Base-by-base conservation (phyloP, 2,329 filamentous ascomycete genomes). In the Blastomyces parvus region DNA sequence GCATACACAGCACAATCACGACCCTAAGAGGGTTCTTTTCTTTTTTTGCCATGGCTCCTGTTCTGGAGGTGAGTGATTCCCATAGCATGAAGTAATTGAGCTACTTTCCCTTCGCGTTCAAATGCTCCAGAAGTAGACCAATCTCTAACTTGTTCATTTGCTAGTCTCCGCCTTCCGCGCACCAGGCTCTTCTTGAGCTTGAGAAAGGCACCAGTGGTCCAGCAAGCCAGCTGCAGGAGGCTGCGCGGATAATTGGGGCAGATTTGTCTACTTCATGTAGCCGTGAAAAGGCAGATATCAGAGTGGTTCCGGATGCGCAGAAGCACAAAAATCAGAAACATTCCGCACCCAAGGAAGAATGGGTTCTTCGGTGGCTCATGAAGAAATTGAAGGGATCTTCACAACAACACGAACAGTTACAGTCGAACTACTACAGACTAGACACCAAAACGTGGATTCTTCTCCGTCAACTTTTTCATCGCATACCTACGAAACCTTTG, bases 401-500 rank as follows among this genome's bases (percentile, higher is more conserved):
- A 64, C 38, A 59, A 75, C 27, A 69, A 70, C 42, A 74, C 71
- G 52, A 67, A 66, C 42, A 59, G 30, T 52, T 69, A 13, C 70
- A 14, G 69, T 67, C 68, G 67, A 75, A 70, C 57, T 80, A 79
- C 62, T 80, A 79, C 61, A 78, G 80, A 60, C 71, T 75, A 42
- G 76, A 79, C 52, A 66, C 73, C n/a, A 69, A 70, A 56, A 76
- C 79, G 38, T 86, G 83, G 69, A 69, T 77, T 80, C 80, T 84
- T 60, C 69, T 89, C 63, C 80, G 84, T 76, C 85, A 86, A 79
- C 78, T 90, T 1, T 79, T 88, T 61, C 85, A 86, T 69, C 81
- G 85, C n/a, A 84, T 93, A 22, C 87, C 89, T 0, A 78, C 86
- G 0, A 86, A 88, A 56, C 86, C 85, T 13, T 79, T 90, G 30